phyloP scores from a whole-genome alignment of 495 filamentous ascomycete genomes.

The Annulohypoxylon bovei region DNA sequence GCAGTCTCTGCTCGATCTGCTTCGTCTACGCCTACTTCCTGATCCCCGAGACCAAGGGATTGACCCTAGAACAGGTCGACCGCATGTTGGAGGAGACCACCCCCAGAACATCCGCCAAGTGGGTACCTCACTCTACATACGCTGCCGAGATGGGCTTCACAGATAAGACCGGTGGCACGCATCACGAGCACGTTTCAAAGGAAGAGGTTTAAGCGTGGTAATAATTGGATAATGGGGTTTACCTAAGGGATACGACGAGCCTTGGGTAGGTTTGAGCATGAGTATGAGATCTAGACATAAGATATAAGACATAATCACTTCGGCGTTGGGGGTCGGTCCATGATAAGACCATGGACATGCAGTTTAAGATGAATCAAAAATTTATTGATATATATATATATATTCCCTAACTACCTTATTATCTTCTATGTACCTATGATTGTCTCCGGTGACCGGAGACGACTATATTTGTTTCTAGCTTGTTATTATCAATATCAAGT shows the following conservation, averaged over 20 bases:
- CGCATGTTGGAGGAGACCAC: constrained; percentile 87
- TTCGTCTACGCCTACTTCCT: constrained; percentile 81
- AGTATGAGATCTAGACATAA: not conserved
- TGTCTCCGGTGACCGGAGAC: not conserved
- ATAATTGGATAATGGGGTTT: not conserved
- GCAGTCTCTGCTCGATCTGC: constrained; percentile 70
- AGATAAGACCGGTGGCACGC: constrained; percentile 22
- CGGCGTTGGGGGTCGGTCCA: constrained; percentile 4
- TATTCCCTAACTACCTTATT: too few species aligned
- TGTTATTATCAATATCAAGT: not conserved
- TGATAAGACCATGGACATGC: not conserved
- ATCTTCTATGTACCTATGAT: not conserved
- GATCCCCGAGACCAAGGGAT: constrained; percentile 86
- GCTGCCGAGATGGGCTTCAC: constrained; percentile 64
- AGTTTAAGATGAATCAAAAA: constrained; percentile 6
- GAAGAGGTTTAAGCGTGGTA: constrained; percentile 27
- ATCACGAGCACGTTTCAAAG: constrained; percentile 23
- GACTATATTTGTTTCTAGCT: not conserved
- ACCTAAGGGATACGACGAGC: not conserved
- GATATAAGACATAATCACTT: constrained; percentile 13
- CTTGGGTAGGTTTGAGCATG: not conserved
- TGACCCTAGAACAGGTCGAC: constrained; percentile 89
- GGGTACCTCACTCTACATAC: constrained; percentile 77
- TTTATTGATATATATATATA: not conserved
- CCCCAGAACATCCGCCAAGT: constrained; percentile 73